phyloP scores from a whole-genome alignment of 441 rosid genomes.

The Eutrema salsugineum region DNA sequence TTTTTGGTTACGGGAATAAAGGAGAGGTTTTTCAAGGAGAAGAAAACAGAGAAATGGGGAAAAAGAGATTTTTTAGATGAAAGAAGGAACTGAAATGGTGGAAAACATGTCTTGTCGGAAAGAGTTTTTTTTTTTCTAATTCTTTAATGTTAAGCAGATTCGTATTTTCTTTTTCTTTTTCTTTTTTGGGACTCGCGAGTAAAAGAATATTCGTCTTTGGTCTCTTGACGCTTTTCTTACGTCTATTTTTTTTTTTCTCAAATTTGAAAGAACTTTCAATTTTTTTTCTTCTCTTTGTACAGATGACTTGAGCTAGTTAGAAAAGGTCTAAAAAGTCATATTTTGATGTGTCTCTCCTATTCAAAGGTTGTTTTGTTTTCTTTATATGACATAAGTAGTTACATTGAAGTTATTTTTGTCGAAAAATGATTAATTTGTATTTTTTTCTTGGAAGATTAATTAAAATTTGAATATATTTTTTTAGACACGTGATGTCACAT shows the following conservation, averaged over 20 bases:
- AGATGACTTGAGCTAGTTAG: background rate
- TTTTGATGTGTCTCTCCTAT: background rate
- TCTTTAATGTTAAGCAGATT: background rate
- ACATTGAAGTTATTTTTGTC: background rate
- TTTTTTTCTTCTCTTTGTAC: background rate
- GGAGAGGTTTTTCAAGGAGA: constrained; percentile 5
- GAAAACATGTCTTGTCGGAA: constrained; percentile 33
- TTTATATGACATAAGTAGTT: background rate
- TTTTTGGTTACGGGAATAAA: background rate
- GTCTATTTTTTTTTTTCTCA: background rate
- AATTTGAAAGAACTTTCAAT: background rate
- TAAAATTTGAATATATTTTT: no score
- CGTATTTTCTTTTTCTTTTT: background rate
- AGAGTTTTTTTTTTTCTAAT: background rate
- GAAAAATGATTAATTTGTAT: background rate
- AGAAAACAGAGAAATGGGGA: background rate
- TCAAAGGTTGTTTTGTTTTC: background rate
- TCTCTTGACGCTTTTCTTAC: background rate
- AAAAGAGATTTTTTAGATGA: background rate
- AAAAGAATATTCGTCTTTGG: constrained; percentile 27
- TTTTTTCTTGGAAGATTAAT: no score
- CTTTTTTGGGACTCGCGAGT: background rate
- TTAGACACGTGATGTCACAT: background rate
- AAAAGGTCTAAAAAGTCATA: background rate
- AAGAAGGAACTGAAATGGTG: constrained; percentile 18